Evolutionary conservation across 2,329 filamentous ascomycete species (phyloP).

Genomic region (Colletotrichum incanum): DNA sequence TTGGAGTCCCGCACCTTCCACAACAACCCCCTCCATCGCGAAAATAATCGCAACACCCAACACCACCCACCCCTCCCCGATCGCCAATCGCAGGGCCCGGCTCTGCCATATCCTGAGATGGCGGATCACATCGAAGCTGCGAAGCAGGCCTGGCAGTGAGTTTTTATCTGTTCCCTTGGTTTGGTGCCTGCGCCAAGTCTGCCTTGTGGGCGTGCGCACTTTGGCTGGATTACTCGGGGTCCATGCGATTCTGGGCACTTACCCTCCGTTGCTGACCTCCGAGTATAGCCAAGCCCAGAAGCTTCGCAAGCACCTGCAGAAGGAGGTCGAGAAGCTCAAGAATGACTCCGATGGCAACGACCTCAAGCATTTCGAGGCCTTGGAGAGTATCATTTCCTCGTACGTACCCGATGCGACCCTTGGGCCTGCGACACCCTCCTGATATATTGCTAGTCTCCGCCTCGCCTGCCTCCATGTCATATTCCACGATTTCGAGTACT

Average conservation of each 20-base stretch:
- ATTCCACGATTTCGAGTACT: conserved; percentile 80
- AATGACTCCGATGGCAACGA: conserved; percentile 55
- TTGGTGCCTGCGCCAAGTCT: conserved; percentile 4
- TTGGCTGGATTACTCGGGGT: conserved; percentile 3
- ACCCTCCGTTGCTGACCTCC: conserved; percentile 34
- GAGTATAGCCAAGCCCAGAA: conserved; percentile 59
- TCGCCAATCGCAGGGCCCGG: conserved; percentile 12
- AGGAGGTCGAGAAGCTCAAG: conserved; percentile 61
- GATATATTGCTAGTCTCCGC: conserved; percentile 71
- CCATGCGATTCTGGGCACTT: conserved; percentile 7
- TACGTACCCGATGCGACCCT: conserved; percentile 48
- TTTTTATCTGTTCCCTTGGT: background rate
- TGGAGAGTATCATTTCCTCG: conserved; percentile 61
- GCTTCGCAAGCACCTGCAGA: conserved; percentile 59
- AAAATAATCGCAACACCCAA: conserved; percentile 33
- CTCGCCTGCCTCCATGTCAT: conserved; percentile 80
- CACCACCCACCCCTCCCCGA: conserved; percentile 6
- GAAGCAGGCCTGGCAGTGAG: conserved; percentile 59
- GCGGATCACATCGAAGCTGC: conserved; percentile 48
- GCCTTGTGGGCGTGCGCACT: background rate
- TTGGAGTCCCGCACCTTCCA: conserved; percentile 40
- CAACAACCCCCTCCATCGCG: conserved; percentile 32
- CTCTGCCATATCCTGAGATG: conserved; percentile 25
- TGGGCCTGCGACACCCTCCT: conserved; percentile 14
- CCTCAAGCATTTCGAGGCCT: conserved; percentile 59